Conservation (phyloP, 176 grass and related monocot genomes). For the Oryza officinalis region DNA sequence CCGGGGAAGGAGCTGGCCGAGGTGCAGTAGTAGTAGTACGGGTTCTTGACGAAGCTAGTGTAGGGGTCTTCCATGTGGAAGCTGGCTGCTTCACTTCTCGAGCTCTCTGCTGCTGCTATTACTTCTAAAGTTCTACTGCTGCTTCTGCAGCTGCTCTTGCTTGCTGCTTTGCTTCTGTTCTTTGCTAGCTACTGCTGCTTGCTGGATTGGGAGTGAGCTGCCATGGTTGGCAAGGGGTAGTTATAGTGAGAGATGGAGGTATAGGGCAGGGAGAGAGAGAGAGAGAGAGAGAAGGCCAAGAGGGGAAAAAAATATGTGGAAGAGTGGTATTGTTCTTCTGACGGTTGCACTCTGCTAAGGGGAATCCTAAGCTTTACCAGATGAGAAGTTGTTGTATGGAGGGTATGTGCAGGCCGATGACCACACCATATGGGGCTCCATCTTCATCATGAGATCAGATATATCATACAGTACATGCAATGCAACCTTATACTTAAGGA, state of each 20-base stretch:
- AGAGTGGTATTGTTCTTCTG: not conserved
- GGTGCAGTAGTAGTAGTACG: slow-evolving; percentile 59
- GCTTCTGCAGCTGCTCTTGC: not conserved
- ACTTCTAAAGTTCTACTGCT: not conserved
- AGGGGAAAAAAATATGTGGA: slow-evolving; percentile 26
- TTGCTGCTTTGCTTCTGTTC: not conserved
- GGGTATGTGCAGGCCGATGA: slow-evolving; percentile 19
- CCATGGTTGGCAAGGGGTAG: slow-evolving; percentile 56
- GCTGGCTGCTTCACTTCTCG: slow-evolving; percentile 25
- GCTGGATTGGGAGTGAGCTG: slow-evolving; percentile 31
- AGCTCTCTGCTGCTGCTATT: not conserved
- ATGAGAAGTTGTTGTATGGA: not conserved
- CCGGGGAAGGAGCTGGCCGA: slow-evolving; percentile 19
- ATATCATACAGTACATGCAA: not conserved
- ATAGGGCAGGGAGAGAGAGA: not conserved
- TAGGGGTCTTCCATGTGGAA: slow-evolving; percentile 92
- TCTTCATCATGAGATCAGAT: not conserved
- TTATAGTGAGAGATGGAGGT: slow-evolving; percentile 37
- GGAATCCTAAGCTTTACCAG: slow-evolving; percentile 28
- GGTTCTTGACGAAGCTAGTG: slow-evolving; percentile 70
- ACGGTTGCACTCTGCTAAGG: slow-evolving; percentile 35
- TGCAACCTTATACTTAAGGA: too few relatives aligned
- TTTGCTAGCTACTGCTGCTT: slow-evolving; percentile 10
- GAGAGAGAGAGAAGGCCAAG: not conserved
- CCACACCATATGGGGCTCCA: not conserved